Evolutionary conservation across 257 asterid genomes (phyloP).

Genomic region (Solanum dulcamara): DNA sequence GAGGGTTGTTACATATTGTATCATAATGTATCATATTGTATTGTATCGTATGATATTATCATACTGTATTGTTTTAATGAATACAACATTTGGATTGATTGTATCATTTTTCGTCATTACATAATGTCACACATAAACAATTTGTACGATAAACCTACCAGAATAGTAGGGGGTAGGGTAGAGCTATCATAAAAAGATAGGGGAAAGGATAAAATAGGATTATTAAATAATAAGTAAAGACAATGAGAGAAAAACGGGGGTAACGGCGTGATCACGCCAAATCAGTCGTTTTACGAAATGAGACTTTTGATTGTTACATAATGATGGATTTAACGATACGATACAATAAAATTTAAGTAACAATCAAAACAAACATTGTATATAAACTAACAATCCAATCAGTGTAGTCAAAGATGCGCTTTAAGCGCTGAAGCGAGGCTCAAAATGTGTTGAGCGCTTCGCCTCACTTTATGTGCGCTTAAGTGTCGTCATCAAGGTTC

Average conservation of each 20-base stretch:
- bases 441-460: too few relatives aligned
- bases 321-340: not conserved
- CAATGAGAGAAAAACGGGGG: not conserved
- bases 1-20: not conserved
- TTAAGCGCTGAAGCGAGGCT: too few relatives aligned
- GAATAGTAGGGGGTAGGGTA: not conserved
- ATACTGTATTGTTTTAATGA: not conserved
- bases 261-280: not conserved
- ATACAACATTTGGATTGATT: not conserved
- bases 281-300: not conserved
- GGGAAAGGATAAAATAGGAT: not conserved
- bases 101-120: not conserved
- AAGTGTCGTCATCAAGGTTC: too few relatives aligned
- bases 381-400: not conserved
- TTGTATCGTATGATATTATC: not conserved
- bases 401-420: too few relatives aligned
- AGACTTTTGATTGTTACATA: not conserved
- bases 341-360: not conserved
- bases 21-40: not conserved
- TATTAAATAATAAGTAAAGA: not conserved
- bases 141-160: not conserved
- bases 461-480: too few relatives aligned
- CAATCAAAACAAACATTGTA: not conserved
- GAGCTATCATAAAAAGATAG: not conserved
- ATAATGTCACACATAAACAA: not conserved